Evolutionary conservation across 805 yeast species (phyloP).

Genomic region (Suhomyces sp.): DNA sequence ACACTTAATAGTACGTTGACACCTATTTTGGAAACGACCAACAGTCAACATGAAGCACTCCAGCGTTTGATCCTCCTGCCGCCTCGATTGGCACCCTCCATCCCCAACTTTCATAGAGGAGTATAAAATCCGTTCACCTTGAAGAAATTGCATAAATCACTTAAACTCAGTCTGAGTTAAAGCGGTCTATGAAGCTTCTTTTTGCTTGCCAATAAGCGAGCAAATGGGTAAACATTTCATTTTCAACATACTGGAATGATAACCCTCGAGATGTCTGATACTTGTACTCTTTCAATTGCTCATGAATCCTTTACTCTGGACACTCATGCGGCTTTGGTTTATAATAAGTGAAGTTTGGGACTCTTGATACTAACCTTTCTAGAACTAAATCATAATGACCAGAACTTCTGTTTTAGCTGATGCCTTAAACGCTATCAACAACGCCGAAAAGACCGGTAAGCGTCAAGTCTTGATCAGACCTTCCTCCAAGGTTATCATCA

Average conservation of each 20-base stretch:
- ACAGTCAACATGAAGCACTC: conserved; percentile 3
- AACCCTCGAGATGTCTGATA: conserved; percentile 26
- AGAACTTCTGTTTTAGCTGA: conserved; percentile 98
- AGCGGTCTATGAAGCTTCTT: conserved; percentile 6
- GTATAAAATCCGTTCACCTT: conserved; percentile 7
- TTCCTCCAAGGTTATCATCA: conserved; percentile 96
- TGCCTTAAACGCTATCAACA: conserved; percentile 97
- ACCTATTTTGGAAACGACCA: conserved; percentile 1
- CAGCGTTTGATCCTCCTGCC: neutral
- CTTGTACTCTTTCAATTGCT: conserved; percentile 22
- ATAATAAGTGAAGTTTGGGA: conserved; percentile 1
- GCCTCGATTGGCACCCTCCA: neutral
- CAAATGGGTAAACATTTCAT: conserved; percentile 11
- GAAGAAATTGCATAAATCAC: conserved; percentile 7
- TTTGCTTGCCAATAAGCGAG: conserved; percentile 3
- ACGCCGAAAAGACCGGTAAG: conserved; percentile 99
- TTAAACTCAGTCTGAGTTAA: conserved; percentile 4
- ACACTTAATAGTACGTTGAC: conserved; percentile 4
- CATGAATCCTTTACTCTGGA: conserved; percentile 37
- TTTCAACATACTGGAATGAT: conserved; percentile 15
- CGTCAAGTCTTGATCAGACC: conserved; percentile 98
- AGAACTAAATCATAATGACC: conserved; percentile 61
- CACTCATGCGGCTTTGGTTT: conserved; percentile 38
- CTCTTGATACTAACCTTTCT: conserved; percentile 8
- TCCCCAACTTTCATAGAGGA: conserved; percentile 2